A percentile compares a stretch with the other conserved stretches of the same genome.
Evolutionary conservation across 208 protist species (phyloP).

Genomic region (Entamoeba moshkovskii): DNA sequence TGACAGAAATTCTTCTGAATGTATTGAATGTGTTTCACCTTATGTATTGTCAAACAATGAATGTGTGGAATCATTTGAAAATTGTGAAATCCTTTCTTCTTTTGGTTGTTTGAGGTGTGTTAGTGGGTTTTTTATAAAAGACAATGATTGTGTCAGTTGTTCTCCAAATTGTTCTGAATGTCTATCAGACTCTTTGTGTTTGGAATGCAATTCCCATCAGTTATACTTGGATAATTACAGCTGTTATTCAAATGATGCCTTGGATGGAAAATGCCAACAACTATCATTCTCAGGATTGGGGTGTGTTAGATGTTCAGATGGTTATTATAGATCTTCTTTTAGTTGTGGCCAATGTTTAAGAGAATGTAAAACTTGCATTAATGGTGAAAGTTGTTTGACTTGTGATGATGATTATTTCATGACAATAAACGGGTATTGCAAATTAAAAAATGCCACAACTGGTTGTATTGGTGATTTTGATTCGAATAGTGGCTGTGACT

Average conservation of each 20-base stretch:
- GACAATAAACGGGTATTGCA: neutral
- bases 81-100: too few species aligned
- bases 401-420: neutral
- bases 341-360: neutral
- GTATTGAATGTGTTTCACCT: too few species aligned
- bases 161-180: too few species aligned
- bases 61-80: too few species aligned
- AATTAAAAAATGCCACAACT: neutral
- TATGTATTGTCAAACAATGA: too few species aligned
- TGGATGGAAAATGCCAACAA: neutral
- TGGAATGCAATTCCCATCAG: too few species aligned
- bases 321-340: neutral
- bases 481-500: neutral
- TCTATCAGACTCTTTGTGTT: too few species aligned
- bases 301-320: neutral
- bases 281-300: neutral
- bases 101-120: too few species aligned
- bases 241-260: neutral
- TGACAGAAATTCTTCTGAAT: too few species aligned
- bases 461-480: neutral
- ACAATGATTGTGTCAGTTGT: too few species aligned
- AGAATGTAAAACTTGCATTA: neutral
- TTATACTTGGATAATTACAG: too few species aligned
- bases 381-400: neutral
- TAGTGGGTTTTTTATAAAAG: too few species aligned